Percentiles rank a stretch among this genome's conserved stretches.
phyloP scores from a whole-genome alignment of 2,329 filamentous ascomycete genomes.

The Metarhizium album region DNA sequence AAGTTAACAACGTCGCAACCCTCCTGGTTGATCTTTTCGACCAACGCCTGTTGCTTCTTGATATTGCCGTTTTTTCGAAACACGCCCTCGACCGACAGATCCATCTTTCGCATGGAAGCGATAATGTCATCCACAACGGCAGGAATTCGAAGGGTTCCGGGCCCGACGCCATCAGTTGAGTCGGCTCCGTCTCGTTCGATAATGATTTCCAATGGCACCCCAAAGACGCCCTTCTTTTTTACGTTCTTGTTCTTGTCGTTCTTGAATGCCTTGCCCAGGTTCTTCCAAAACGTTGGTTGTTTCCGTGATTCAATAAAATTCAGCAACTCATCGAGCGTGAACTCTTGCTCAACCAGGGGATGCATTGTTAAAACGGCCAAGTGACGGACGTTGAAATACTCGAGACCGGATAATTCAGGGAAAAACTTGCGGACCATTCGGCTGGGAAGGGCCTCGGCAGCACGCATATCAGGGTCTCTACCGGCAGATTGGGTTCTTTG shows the following conservation, averaged over 20 bases:
- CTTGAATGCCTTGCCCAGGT: constrained; percentile 93
- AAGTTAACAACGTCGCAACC: constrained; percentile 80
- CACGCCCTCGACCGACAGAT: constrained; percentile 95
- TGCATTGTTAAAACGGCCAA: constrained; percentile 93
- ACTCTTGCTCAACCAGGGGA: constrained; percentile 78
- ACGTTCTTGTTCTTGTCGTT: constrained; percentile 65
- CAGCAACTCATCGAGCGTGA: constrained; percentile 86
- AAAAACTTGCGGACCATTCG: constrained; percentile 71
- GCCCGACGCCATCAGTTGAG: constrained; percentile 93
- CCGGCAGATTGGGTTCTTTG: constrained; percentile 49
- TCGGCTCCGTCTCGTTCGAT: constrained; percentile 92
- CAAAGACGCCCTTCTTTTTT: constrained; percentile 92
- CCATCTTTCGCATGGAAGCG: constrained; percentile 94
- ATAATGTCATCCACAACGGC: constrained; percentile 93
- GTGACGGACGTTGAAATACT: constrained; percentile 96
- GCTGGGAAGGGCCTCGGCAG: constrained; percentile 41
- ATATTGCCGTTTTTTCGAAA: constrained; percentile 99
- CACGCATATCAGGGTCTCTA: constrained; percentile 39
- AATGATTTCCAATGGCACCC: constrained; percentile 76
- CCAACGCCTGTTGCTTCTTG: constrained; percentile 77
- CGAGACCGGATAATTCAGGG: constrained; percentile 85
- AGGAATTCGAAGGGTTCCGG: constrained; percentile 80
- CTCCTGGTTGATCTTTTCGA: constrained; percentile 75
- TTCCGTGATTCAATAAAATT: constrained; percentile 89
- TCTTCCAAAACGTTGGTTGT: constrained; percentile 88